Base-by-base conservation (phyloP, 148 eudicot species). In the Vaccinium macrocarpon region DNA sequence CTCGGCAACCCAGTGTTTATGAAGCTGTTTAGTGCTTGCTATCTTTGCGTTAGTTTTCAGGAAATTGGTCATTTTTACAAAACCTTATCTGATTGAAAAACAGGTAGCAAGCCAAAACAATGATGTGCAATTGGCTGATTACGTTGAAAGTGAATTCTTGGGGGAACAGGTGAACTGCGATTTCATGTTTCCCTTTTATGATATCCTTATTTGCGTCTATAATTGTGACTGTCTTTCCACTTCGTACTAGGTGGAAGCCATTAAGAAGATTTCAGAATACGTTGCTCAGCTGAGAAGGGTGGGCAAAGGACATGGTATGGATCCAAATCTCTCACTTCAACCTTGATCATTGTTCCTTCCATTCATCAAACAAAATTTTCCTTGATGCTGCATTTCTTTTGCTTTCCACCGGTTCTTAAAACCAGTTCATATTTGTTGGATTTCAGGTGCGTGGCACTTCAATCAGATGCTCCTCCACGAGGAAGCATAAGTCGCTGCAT, bases 371-470 rank as follows among this genome's bases (percentile, higher is more conserved):
- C 71, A 68, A 68, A 68, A 23, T 68, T 6, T 68, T 16, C 73
- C 73, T 16, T 78, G 0, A 0, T 53, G n/a, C 79, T 76, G 23
- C 64, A 53, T 76, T 76, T 79, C 49, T 78, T 78, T 78, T 19
- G 19, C 8, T 25, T 32, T 48, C 9, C 53, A 3, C 15, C 42
- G 18, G 61, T 75, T n/a, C 8, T 80, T 48, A 59, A 14, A 53
- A 57, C 18, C 42, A 29, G 25, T 29, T 79, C 23, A 25, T 59
- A 32, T 38, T 70, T 42, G 19, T 6, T 80, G 64, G 82, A 55
- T 86, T 84, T 74, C 88, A 96, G 99, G 99, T 66, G 97, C 90
- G 11, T 96, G 99, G 99, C 98, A 94, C 84, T 96, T 96, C 25
- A 90, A 96, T 85, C 94, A 96, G 87, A 88, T 88, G 93, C 97